Conservation (phyloP, 179 eudicot genomes). For the Dionaea muscipula region DNA sequence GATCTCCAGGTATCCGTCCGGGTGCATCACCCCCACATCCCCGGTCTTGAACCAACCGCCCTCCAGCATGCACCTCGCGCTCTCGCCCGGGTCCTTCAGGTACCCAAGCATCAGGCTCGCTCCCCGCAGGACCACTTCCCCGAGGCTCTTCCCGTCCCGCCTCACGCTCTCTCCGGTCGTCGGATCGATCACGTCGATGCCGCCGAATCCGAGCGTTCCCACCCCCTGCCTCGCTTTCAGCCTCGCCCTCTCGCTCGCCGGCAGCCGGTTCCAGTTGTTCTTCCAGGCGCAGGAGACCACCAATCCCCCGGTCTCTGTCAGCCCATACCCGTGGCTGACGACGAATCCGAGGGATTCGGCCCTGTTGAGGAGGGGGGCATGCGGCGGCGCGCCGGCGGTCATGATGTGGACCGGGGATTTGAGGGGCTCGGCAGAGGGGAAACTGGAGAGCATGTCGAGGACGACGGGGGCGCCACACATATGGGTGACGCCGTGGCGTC, state of each 20-base stretch:
- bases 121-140: conserved; percentile 50
- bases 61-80: conserved; percentile 25
- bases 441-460: conserved; percentile 49
- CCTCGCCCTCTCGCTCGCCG: conserved; percentile 42
- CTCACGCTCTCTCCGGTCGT: conserved; percentile 28
- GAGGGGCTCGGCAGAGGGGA: conserved; percentile 18
- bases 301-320: conserved; percentile 57
- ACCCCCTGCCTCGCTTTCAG: conserved; percentile 62
- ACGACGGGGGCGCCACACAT: conserved; percentile 79
- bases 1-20: conserved; percentile 53
- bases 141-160: conserved; percentile 35
- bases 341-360: conserved; percentile 50
- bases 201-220: conserved; percentile 27
- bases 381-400: conserved; percentile 77
- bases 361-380: conserved; percentile 34
- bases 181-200: conserved; percentile 31
- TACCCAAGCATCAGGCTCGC: conserved; percentile 51
- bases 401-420: conserved; percentile 30
- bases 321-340: conserved; percentile 58
- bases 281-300: conserved; percentile 61
- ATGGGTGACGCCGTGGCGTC: conserved; percentile 47
- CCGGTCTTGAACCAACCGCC: conserved; percentile 65
- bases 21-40: conserved; percentile 53
- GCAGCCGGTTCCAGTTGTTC: conserved; percentile 35
- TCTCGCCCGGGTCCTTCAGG: conserved; percentile 38